Percentiles rank a stretch among this genome's conserved stretches.
These are phyloP conservation scores for Ogataea populi-albae DNA, from an alignment of 805 yeast species.

Conservation along the genomic window DNA sequence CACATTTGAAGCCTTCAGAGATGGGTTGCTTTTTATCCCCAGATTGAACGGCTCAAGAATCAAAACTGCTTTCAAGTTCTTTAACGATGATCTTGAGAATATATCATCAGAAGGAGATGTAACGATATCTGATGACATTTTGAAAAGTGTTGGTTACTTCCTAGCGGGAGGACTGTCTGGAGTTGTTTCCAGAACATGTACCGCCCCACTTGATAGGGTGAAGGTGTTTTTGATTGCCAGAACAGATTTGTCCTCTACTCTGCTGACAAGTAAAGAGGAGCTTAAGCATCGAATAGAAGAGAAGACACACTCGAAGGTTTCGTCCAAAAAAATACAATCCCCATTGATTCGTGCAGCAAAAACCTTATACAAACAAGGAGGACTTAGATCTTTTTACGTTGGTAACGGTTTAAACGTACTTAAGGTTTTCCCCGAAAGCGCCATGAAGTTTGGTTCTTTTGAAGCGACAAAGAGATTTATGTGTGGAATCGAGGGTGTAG, in stretches of 20 bases:
- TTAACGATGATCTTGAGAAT: conserved; percentile 74
- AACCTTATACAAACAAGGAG: conserved; percentile 84
- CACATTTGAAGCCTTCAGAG: conserved; percentile 83
- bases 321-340: conserved; percentile 53
- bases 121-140: conserved; percentile 70
- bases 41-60: conserved; percentile 71
- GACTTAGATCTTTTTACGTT: conserved; percentile 81
- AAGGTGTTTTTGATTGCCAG: conserved; percentile 93
- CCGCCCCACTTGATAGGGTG: conserved; percentile 95
- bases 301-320: conserved; percentile 40
- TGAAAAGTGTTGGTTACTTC: conserved; percentile 86
- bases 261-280: conserved; percentile 53
- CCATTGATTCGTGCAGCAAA: conserved; percentile 79
- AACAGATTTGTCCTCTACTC: conserved; percentile 72
- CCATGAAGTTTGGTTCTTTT: conserved; percentile 95
- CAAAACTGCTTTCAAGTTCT: conserved; percentile 76
- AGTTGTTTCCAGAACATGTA: conserved; percentile 90
- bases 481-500: conserved; percentile 72
- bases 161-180: conserved; percentile 95
- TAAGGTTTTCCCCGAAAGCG: conserved; percentile 95
- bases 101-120: conserved; percentile 91
- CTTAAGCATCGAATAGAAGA: conserved; percentile 32
- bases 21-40: conserved; percentile 80
- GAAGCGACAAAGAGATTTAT: conserved; percentile 79
- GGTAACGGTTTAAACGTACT: conserved; percentile 93